These are phyloP conservation scores for Chaetomium fimeti DNA, from an alignment of 495 filamentous ascomycete species.

Conservation along the genomic window DNA sequence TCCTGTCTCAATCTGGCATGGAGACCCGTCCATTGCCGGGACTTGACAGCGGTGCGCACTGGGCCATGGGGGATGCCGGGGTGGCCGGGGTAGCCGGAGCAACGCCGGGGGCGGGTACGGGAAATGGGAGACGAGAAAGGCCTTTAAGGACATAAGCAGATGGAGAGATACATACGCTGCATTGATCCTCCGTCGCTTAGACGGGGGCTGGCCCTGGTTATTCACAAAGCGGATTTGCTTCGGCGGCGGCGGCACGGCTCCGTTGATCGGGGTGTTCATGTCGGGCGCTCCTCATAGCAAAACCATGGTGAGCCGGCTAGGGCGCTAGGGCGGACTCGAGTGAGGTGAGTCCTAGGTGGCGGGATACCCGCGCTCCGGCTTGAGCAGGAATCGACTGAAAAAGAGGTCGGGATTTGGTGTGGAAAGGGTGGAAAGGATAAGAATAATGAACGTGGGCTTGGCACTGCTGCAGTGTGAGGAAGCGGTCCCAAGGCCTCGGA, in stretches of 20 bases:
- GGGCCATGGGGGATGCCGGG: background rate
- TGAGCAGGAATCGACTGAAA: background rate
- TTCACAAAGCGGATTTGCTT: constrained; percentile 75
- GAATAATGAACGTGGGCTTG: constrained; percentile 15
- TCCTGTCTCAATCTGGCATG: constrained; percentile 2
- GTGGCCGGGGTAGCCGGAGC: background rate
- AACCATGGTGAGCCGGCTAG: constrained; percentile 32
- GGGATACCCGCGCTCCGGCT: constrained; percentile 14
- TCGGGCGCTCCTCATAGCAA: constrained; percentile 33
- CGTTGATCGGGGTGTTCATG: constrained; percentile 47
- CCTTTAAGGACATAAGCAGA: background rate
- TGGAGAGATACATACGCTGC: constrained; percentile 61
- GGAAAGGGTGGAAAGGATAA: background rate
- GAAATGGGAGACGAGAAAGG: background rate
- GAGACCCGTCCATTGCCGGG: constrained; percentile 4
- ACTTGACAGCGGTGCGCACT: background rate
- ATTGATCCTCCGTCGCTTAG: constrained; percentile 76
- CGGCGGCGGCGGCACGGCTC: constrained; percentile 46
- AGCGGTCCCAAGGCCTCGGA: constrained; percentile 2
- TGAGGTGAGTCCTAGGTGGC: constrained; percentile 15
- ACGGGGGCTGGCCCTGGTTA: constrained; percentile 76
- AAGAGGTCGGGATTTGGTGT: background rate
- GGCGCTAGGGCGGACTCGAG: constrained; percentile 18
- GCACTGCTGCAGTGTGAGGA: constrained; percentile 13
- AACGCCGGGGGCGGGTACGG: background rate